Percentiles rank a stretch among this genome's conserved stretches.
Evolutionary conservation across 2,329 filamentous ascomycete genomes (phyloP).

Genomic region (Byssothecium circinans): DNA sequence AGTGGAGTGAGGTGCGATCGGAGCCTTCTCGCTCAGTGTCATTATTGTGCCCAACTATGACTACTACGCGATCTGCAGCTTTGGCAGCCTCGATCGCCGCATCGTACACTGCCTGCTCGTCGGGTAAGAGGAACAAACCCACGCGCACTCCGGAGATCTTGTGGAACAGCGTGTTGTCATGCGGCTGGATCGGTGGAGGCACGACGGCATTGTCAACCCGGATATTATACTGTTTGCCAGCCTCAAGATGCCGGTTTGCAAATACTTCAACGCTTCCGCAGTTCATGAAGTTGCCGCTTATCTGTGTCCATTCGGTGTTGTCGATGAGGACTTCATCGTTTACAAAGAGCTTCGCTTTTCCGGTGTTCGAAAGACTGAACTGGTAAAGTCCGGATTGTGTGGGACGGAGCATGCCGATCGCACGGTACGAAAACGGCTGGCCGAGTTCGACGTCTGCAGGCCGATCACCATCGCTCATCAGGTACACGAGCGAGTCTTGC

Average conservation of each 20-base stretch:
- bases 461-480: too few species aligned
- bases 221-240: not conserved
- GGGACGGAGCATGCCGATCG: not conserved
- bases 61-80: not conserved
- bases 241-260: not conserved
- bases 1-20: constrained; percentile 1
- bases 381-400: not conserved
- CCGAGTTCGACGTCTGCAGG: not conserved
- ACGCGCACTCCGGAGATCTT: constrained; percentile 1
- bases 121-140: not conserved
- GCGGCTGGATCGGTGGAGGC: constrained; percentile 3
- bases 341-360: constrained; percentile 2
- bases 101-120: not conserved
- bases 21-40: constrained; percentile 4
- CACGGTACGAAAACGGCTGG: not conserved
- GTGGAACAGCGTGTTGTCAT: constrained; percentile 6
- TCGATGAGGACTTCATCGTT: not conserved
- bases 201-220: constrained; percentile 1
- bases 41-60: constrained; percentile 5
- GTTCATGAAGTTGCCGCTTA: constrained; percentile 1
- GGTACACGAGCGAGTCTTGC: too few species aligned
- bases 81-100: not conserved
- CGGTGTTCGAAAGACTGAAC: constrained; percentile 3
- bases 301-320: not conserved
- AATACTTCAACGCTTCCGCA: not conserved